Evolutionary conservation across 139 green algal genomes (phyloP).

Genomic region (Chlamydomonas applanata): DNA sequence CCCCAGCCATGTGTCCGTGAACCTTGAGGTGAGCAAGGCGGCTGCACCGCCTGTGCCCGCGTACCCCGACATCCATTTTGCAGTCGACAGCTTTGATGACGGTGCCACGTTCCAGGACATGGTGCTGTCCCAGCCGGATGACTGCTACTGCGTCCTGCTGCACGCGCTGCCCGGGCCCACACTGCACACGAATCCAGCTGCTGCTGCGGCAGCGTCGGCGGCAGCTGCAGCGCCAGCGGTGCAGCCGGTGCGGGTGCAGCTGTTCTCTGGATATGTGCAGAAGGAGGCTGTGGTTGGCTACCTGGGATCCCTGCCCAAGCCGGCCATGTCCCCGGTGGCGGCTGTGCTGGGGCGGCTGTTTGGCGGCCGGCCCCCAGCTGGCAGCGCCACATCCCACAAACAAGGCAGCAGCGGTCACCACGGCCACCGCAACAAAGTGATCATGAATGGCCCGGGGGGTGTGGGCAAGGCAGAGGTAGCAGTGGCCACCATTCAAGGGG

Average conservation of each 20-base stretch:
- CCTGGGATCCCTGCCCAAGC: neutral
- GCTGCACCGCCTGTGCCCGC: slow-evolving; percentile 24
- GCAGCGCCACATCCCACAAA: too few relatives aligned
- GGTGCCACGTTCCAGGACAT: slow-evolving; percentile 51
- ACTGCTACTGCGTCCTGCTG: slow-evolving; percentile 67
- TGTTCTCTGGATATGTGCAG: neutral
- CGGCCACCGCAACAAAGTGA: slow-evolving; percentile 19
- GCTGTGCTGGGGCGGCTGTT: slow-evolving; percentile 17
- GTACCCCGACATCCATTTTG: slow-evolving; percentile 81
- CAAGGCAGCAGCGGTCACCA: too few relatives aligned
- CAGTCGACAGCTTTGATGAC: slow-evolving; percentile 71
- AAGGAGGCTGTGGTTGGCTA: slow-evolving; percentile 6
- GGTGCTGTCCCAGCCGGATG: slow-evolving; percentile 43
- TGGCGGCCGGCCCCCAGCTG: neutral
- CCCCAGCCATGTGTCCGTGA: slow-evolving; percentile 52
- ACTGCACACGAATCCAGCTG: neutral
- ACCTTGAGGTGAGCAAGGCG: slow-evolving; percentile 51
- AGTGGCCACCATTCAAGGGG: slow-evolving; percentile 7
- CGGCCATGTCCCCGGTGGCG: neutral
- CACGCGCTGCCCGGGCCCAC: slow-evolving; percentile 33
- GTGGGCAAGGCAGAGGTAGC: slow-evolving; percentile 45
- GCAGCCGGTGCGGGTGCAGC: neutral
- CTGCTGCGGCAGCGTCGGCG: neutral
- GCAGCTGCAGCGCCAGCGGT: neutral
- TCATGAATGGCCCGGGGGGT: slow-evolving; percentile 37